Base-by-base conservation (phyloP, 2,329 filamentous ascomycete genomes). In the Penicillium olsonii region DNA sequence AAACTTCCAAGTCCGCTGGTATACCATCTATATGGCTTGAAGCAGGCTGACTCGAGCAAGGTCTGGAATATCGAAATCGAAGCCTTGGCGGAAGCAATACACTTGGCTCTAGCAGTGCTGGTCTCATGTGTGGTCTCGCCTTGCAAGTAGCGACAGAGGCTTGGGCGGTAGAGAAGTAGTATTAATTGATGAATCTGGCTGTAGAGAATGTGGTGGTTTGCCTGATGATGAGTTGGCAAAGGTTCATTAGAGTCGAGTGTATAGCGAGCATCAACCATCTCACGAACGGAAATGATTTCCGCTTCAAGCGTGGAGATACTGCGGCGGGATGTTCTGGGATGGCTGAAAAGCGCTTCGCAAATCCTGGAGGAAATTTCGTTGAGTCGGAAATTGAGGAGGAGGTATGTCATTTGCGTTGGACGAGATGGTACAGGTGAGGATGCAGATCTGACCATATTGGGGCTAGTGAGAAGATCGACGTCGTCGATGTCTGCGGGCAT, bases 341-440 rank as follows among this genome's bases (percentile, higher is more conserved):
- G 57, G 43, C 50, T 61, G 43, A 72, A 70, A 14, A 72, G 67
- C 5, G 56, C 51, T 22, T 69, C 59, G 48, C 68, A 70, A 24
- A 73, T 67, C 39, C 64, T 65, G n/a, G 63, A 61, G 9, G 68
- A 65, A 37, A 73, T 58, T 31, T 65, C 62, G 53, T 71, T 65
- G 2, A 73, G 61, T 14, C 67, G 68, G 48, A 66, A 68, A 41
- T 68, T 69, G 18, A 71, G 54, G 5, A 73, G 66, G 5, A 74
- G 64, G 49, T 71, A 73, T 15, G 71, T 69, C 70, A 72, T 73
- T 56, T 74, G 70, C 2, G 70, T 73, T 31, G 70, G 69, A 5
- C 62, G 59, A 5, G 49, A 45, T 2, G 54, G 39, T 19, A 54
- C 46, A 19, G 62, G 57, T 1, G 62, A 56, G 19, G 50, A 37